Evolutionary conservation across 352 stramenopile genomes (phyloP).

Genomic region (Globisporangium orthogonon): DNA sequence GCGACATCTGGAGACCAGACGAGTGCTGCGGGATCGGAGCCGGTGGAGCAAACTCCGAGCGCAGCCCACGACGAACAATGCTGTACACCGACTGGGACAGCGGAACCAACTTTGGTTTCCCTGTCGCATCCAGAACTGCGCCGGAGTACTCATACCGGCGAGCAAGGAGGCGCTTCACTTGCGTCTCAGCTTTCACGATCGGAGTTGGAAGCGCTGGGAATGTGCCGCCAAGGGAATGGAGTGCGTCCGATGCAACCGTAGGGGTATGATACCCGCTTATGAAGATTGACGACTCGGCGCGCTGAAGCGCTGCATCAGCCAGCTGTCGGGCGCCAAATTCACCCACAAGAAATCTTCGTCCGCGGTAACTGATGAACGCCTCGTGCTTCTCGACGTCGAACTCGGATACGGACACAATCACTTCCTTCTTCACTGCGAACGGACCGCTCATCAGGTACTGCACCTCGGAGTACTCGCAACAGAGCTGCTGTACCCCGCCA

Average conservation of each 20-base stretch:
- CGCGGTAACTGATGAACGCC: constrained; percentile 32
- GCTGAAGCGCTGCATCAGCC: constrained; percentile 35
- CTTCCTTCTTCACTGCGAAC: constrained; percentile 40
- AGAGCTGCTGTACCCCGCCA: constrained; percentile 8
- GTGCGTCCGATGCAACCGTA: constrained; percentile 17
- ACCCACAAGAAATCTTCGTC: constrained; percentile 42
- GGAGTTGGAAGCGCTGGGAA: constrained; percentile 33
- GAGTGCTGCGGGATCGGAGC: neutral
- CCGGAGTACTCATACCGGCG: constrained; percentile 49
- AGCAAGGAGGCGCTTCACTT: constrained; percentile 32
- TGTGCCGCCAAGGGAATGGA: constrained; percentile 16
- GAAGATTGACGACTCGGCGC: constrained; percentile 25
- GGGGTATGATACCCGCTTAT: constrained; percentile 27
- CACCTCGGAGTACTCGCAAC: constrained; percentile 29
- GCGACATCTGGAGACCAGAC: constrained; percentile 4
- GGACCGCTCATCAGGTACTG: constrained; percentile 27
- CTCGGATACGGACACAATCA: constrained; percentile 30
- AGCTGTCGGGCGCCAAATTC: constrained; percentile 39
- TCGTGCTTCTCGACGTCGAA: constrained; percentile 45
- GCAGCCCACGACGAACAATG: constrained; percentile 14
- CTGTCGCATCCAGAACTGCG: constrained; percentile 25
- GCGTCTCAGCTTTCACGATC: constrained; percentile 31
- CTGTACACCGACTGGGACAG: constrained; percentile 45
- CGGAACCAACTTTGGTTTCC: constrained; percentile 22
- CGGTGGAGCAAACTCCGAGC: constrained; percentile 4